Base-by-base conservation (phyloP, 2,329 filamentous ascomycete genomes). In the Penicillium thymicola region DNA sequence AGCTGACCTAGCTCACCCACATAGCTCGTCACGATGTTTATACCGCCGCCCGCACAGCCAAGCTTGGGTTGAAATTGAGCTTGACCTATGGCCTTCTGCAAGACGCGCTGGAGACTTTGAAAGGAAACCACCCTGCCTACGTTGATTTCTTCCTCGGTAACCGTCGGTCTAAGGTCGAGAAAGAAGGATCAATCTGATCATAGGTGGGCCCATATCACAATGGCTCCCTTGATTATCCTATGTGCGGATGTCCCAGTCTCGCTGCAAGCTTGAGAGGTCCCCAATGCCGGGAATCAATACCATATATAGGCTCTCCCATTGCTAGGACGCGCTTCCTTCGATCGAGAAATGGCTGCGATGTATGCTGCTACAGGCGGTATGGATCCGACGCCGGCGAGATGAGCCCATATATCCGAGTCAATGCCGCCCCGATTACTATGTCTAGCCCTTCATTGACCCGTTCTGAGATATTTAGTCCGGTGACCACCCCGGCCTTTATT, bases 31-130 rank as follows among this genome's bases (percentile, higher is more conserved):
- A 97, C 67, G 89, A 92, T 34, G 77, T 93, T 30, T 85, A 87
- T 57, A 89, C 88, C 49, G 86, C 88, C 40, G 88, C 88, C 18
- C 83, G 88, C 60, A 94, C 90, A 42, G 91, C 92, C 49, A 89
- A 86, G 70, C 84, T 89, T 65, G 93, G 92, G 1, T 78, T 97
- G 44, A 79, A 89, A 64, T 86, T 92, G 62, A 92, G 93, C 21
- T 70, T 96, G 36, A 83, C 79, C 8, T 97, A 91, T 75, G 93
- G 93, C 25, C 78, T 93, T 37, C 72, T 88, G 56, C 92, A 97
- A 75, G 93, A 97, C 76, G 76, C 81, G 11, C 72, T 94, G 34
- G 85, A 85, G 51, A 79, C 87, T 58, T 76, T 85, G 51, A 87
- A 85, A 70, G 91, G 90, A 53, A 86, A 89, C 66, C 84, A 81